Base-by-base conservation (phyloP, 2,329 filamentous ascomycete species). In the Mycosphaerelloides madeirae region DNA sequence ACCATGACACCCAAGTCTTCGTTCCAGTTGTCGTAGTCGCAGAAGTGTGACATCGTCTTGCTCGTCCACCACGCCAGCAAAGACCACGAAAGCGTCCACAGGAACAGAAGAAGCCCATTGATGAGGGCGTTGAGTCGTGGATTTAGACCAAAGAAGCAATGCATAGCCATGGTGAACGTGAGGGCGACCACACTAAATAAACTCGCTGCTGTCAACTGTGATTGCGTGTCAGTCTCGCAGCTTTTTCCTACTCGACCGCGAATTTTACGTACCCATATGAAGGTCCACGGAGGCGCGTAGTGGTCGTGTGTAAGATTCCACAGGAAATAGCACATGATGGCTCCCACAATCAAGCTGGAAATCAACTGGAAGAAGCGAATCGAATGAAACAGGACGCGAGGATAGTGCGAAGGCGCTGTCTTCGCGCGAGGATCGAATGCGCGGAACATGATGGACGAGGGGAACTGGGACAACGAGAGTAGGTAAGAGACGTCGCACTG, bases 221-320 rank as follows among this genome's bases (percentile, higher is more conserved):
- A 18, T 34, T 11, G 18, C 41, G 19, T 29, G 9, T 8, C 33
- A 15, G 38, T 38, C 34, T 38, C 35, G 25, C 37, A n/a, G 14
- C 16, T n/a, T 48, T 31, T 31, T 32, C 3, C 8, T 32, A 12
- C 33, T 14, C 13, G 6, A 14, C 11, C 36, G 31, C 13, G 25
- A 41, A 15, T 13, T 35, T 43, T 29, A 54, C 71, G 50, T 69
- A 81, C 78, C 48, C 80, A 63, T 14, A 81, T 68, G 56, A 81
- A 81, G 2, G 77, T 78, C 73, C 76, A 81, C 0, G 79, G 79
- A 3, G 78, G 65, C 35, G 67, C 69, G 62, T 72, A 78, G 38
- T 71, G 62, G 49, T 76, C 74, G 34, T 68, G 65, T 15, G 68
- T 68, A 16, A 81, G 68, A 52, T 79, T 73, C 52, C 68, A 73